Base-by-base conservation (phyloP, 2,329 filamentous ascomycete species). In the Colletotrichum endophyticum region DNA sequence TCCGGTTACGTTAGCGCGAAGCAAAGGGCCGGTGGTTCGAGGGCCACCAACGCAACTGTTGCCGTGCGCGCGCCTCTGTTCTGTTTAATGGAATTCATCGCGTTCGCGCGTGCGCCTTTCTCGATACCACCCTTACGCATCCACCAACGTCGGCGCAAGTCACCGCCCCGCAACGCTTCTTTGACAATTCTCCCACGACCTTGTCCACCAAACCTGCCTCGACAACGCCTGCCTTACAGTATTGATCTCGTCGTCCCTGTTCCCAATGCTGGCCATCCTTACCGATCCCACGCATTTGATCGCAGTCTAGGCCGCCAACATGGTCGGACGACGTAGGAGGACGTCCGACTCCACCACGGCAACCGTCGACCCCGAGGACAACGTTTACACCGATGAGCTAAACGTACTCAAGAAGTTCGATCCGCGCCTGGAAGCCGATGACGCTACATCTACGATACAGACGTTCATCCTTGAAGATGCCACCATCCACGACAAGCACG, bases 401-500 rank as follows among this genome's bases (percentile, higher is more conserved):
- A 77, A 81, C 2, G 73, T 88, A 2, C 81, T 89, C 11, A 86
- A 85, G 73, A 59, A 30, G 15, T 68, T 61, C 36, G 64, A 73
- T 28, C 30, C 61, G 13, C 27, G 28, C 8, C 27, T 67, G 25
- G 71, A 72, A 13, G 66, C 66, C 12, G 27, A 61, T 12, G 62
- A 76, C 8, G 53, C 69, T 8, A 59, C 44, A 22, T 53, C 44
- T 22, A 53, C 70, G 70, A 32, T 76, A 16, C 74, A 76, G 7
- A 78, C 76, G 0, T 78, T 73, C n/a, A 70, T 78, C 57, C 59
- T 78, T 13, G 76, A 78, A 67, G 73, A 94, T 80, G 93, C 90
- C 49, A 87, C 90, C 22, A 88, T 95, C n/a, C 89, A 91, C 77
- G 84, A 86, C 66, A 87, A 85, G 63, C 87, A 92, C 78, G 89